A percentile compares a stretch with the other conserved stretches of the same genome.
phyloP scores from a whole-genome alignment of 495 filamentous ascomycete genomes.

The Ramalina peruviana region DNA sequence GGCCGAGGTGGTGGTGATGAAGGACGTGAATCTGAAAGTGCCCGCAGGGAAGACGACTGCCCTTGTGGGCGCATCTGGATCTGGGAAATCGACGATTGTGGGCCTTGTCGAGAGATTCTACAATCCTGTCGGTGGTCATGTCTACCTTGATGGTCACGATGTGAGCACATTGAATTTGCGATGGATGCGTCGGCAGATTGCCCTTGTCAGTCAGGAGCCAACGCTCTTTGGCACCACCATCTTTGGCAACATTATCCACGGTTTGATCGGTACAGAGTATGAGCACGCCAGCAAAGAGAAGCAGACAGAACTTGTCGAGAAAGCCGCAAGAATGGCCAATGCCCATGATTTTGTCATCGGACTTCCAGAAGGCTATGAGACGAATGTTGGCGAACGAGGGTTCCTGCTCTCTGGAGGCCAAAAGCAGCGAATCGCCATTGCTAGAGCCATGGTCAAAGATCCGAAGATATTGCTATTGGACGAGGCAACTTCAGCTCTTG shows the following conservation, averaged over 20 bases:
- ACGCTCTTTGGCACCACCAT: constrained; percentile 77
- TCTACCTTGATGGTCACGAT: constrained; percentile 75
- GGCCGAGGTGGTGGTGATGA: constrained; percentile 76
- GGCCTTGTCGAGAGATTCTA: constrained; percentile 91
- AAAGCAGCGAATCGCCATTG: constrained; percentile 85
- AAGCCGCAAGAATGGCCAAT: constrained; percentile 82
- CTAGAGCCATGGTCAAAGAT: constrained; percentile 80
- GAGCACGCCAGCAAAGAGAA: constrained; percentile 52
- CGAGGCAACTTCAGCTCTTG: constrained; percentile 88
- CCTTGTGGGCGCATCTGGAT: constrained; percentile 75
- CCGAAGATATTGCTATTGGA: constrained; percentile 93
- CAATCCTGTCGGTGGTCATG: constrained; percentile 63
- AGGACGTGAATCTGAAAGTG: constrained; percentile 62
- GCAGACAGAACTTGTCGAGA: constrained; percentile 52
- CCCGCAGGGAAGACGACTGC: constrained; percentile 80
- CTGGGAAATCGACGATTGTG: constrained; percentile 84
- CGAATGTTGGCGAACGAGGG: constrained; percentile 88
- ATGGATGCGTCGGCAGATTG: constrained; percentile 85
- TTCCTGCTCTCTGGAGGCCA: constrained; percentile 88
- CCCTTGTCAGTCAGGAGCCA: constrained; percentile 78
- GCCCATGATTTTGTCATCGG: constrained; percentile 78
- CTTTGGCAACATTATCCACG: constrained; percentile 71
- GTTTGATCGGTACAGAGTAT: constrained; percentile 71
- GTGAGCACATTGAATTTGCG: constrained; percentile 69
- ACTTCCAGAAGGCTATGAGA: constrained; percentile 85